Percentiles rank a stretch among this genome's conserved stretches.
Evolutionary conservation across 805 yeast genomes (phyloP).

Genomic region (Candida sakaeoensis): DNA sequence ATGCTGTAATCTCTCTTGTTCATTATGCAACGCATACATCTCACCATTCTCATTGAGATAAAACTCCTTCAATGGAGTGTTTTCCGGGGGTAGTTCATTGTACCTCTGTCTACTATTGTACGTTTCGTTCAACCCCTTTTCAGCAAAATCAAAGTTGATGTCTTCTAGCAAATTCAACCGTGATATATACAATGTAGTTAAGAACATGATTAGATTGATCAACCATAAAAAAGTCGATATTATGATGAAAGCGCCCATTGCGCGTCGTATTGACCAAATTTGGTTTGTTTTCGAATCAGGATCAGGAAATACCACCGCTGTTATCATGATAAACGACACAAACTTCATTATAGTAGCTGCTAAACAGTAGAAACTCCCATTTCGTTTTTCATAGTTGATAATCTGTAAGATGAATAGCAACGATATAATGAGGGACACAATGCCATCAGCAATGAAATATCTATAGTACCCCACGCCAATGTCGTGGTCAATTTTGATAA

Average conservation of each 20-base stretch:
- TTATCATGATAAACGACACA: slow-evolving; percentile 31
- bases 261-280: slow-evolving; percentile 30
- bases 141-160: slow-evolving; percentile 29
- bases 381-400: slow-evolving; percentile 36
- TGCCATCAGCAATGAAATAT: slow-evolving; percentile 35
- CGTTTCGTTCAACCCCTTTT: slow-evolving; percentile 15
- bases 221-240: slow-evolving; percentile 39
- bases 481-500: slow-evolving; percentile 21
- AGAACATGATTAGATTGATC: slow-evolving; percentile 31
- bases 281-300: slow-evolving; percentile 15
- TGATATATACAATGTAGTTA: slow-evolving; percentile 37
- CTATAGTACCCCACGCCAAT: slow-evolving; percentile 26
- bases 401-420: slow-evolving; percentile 32
- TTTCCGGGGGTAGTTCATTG: slow-evolving; percentile 12
- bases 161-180: slow-evolving; percentile 30
- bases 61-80: slow-evolving; percentile 20
- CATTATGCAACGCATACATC: slow-evolving; percentile 22
- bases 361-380: slow-evolving; percentile 39
- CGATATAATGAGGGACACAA: slow-evolving; percentile 30
- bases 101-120: slow-evolving; percentile 12
- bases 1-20: slow-evolving; percentile 15
- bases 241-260: slow-evolving; percentile 34
- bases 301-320: slow-evolving; percentile 24
- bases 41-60: slow-evolving; percentile 28
- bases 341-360: slow-evolving; percentile 30